Base-by-base conservation (phyloP, 2,329 filamentous ascomycete genomes). In the Aspergillus thermomutatus region DNA sequence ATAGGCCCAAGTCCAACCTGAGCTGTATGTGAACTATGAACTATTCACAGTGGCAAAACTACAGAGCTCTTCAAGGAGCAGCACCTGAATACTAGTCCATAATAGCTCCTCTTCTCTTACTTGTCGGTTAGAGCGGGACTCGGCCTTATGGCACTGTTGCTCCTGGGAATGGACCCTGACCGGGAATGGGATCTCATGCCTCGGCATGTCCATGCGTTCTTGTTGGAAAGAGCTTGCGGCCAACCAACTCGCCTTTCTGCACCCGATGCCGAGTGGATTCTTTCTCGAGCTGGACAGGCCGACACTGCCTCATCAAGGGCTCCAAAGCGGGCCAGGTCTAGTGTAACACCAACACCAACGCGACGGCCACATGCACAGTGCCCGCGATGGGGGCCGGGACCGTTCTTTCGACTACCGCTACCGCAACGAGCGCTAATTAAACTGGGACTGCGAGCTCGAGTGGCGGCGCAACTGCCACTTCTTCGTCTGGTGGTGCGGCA, bases 211-310 rank as follows among this genome's bases (percentile, higher is more conserved):
- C 34, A 57, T 5, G 51, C 52, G 2, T 54, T 61, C 19, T 50
- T 61, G 6, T 64, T 83, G 1, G 68, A 71, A 41, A 73, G 80
- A 52, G 80, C 75, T 57, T 62, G 76, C 17, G 79, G 79, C 2
- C 70, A 75, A 23, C 66, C 71, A 4, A 72, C 71, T 51, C 65
- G 68, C n/a, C 66, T 80, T 28, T 72, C 74, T 0, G 71, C 73
- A 8, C 67, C 62, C 1, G 72, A 79, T 49, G 68, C 71, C 53
- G 62, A 68, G 6, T 80, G 77, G 77, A 73, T 81, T 9, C 71
- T 76, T 50, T 28, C 11, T 57, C 70, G 10, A 64, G 58, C 31
- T 60, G 69, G 27, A 2, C 14, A 14, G 17, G 14, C 31, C 14
- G 31, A 37, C 31, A n/a, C n/a, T n/a, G n/a, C n/a, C n/a, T n/a